Percentiles rank a stretch among this genome's conserved stretches.
These are phyloP conservation scores for Hysterium pulicare DNA, from an alignment of 2,329 filamentous ascomycete species.

Conservation along the genomic window DNA sequence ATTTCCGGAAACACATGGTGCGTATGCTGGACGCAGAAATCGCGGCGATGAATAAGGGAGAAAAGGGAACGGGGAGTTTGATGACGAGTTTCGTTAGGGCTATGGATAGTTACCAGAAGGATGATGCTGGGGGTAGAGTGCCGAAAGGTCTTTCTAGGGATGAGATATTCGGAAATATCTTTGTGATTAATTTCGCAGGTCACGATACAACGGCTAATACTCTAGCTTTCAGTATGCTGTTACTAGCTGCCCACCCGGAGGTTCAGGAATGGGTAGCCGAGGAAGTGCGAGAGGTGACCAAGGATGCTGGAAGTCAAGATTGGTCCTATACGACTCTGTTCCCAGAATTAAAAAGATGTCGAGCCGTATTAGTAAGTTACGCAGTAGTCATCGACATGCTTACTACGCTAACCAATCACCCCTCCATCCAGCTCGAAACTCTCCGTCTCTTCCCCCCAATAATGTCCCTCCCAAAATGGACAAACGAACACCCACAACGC, in stretches of 20 bases:
- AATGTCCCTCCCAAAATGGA: constrained; percentile 10
- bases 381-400: neutral
- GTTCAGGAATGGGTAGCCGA: constrained; percentile 51
- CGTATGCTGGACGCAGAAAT: constrained; percentile 14
- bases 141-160: neutral
- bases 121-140: neutral
- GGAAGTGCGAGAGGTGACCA: constrained; percentile 41
- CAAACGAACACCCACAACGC: neutral
- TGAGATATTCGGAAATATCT: constrained; percentile 13
- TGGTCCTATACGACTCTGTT: constrained; percentile 1
- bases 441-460: constrained; percentile 23
- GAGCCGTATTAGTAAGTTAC: neutral
- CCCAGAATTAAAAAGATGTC: neutral
- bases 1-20: constrained; percentile 12
- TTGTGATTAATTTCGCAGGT: constrained; percentile 10
- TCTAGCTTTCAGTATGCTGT: constrained; percentile 44
- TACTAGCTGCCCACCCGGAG: constrained; percentile 44
- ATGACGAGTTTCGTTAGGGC: constrained; percentile 13
- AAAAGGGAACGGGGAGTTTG: constrained; percentile 10
- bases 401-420: too few relatives aligned
- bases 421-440: constrained; percentile 25
- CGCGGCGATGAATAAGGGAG: constrained; percentile 1
- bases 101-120: neutral
- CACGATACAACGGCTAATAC: constrained; percentile 38
- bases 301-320: constrained; percentile 2